A percentile compares a stretch with the other conserved stretches of the same genome.
Evolutionary conservation across 2,329 filamentous ascomycete genomes (phyloP).

Genomic region (Fusarium brachygibbosum): DNA sequence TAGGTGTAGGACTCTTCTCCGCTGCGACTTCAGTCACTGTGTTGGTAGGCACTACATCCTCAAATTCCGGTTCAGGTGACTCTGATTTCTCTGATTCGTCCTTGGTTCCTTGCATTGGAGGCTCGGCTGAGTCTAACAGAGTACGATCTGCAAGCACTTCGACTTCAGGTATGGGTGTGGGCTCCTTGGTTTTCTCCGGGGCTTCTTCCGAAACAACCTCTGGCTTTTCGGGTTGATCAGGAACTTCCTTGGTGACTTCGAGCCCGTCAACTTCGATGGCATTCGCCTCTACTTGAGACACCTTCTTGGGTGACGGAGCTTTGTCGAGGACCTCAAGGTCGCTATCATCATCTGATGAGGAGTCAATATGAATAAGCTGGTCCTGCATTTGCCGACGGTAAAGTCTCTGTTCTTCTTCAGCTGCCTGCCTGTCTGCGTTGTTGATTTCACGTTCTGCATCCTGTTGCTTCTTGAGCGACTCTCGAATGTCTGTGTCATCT

Average conservation of each 20-base stretch:
- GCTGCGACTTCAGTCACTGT: slow-evolving; percentile 11
- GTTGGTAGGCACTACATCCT: slow-evolving; percentile 53
- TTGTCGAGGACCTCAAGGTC: slow-evolving; percentile 71
- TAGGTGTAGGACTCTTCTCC: slow-evolving; percentile 27
- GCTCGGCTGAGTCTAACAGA: not conserved
- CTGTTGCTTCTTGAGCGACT: slow-evolving; percentile 70
- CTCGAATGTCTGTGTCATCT: slow-evolving; percentile 74
- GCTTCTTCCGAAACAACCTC: not conserved
- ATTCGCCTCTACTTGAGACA: not conserved
- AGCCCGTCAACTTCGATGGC: slow-evolving; percentile 24
- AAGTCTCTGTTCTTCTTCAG: slow-evolving; percentile 67
- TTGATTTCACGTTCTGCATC: slow-evolving; percentile 71
- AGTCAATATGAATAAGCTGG: slow-evolving; percentile 72
- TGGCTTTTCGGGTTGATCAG: not conserved
- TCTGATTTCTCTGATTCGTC: slow-evolving; percentile 51
- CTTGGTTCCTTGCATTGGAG: not conserved
- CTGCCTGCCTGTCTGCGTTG: slow-evolving; percentile 71
- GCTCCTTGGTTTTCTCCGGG: not conserved
- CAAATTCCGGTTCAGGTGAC: slow-evolving; percentile 55
- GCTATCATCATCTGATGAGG: slow-evolving; percentile 69
- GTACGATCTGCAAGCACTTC: slow-evolving; percentile 17
- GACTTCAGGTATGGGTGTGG: slow-evolving; percentile 1
- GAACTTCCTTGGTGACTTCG: not conserved
- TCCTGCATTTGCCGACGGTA: slow-evolving; percentile 60
- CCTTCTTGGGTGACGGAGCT: slow-evolving; percentile 53